These are phyloP conservation scores for Boechera stricta DNA, from an alignment of 345 rosid species.

Conservation along the genomic window DNA sequence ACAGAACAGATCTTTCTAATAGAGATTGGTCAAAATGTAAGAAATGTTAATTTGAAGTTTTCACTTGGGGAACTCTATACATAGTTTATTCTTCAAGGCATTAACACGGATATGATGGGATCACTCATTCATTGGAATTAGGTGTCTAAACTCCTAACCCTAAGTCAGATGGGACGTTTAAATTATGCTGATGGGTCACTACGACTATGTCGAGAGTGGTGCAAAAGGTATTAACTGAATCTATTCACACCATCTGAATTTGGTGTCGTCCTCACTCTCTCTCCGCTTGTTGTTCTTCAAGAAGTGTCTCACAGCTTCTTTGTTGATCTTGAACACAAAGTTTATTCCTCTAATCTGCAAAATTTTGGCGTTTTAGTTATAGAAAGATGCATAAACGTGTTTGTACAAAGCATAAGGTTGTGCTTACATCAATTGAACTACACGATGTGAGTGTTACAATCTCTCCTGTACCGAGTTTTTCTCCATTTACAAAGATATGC, in stretches of 20 bases:
- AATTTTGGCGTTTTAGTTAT: conserved; percentile 13
- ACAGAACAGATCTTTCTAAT: not conserved
- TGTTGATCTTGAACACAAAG: conserved; percentile 63
- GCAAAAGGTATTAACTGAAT: conserved; percentile 3
- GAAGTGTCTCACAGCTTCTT: conserved; percentile 56
- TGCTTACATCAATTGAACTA: conserved; percentile 67
- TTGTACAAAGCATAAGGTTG: conserved; percentile 2
- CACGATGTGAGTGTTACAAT: conserved; percentile 48
- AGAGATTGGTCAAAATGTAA: not conserved
- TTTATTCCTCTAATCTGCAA: conserved; percentile 70
- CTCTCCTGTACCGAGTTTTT: conserved; percentile 57
- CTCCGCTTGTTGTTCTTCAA: conserved; percentile 38
- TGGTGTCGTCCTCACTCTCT: conserved; percentile 37
- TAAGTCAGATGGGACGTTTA: conserved; percentile 2
- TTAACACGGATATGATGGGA: not conserved
- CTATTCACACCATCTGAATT: conserved; percentile 56
- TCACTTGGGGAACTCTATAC: conserved; percentile 5
- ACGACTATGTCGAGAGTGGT: conserved; percentile 20
- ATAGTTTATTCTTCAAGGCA: conserved; percentile 5
- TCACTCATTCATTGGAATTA: conserved; percentile 23
- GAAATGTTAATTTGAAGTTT: not conserved
- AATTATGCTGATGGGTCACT: conserved; percentile 21
- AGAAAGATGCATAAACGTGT: not conserved
- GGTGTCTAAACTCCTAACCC: not conserved
- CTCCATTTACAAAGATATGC: conserved; percentile 60